Evolutionary conservation across 2,329 filamentous ascomycete species (phyloP), one percentile per base, ranked within the genome.

Genomic region (Tolypocladium capitatum): DNA sequence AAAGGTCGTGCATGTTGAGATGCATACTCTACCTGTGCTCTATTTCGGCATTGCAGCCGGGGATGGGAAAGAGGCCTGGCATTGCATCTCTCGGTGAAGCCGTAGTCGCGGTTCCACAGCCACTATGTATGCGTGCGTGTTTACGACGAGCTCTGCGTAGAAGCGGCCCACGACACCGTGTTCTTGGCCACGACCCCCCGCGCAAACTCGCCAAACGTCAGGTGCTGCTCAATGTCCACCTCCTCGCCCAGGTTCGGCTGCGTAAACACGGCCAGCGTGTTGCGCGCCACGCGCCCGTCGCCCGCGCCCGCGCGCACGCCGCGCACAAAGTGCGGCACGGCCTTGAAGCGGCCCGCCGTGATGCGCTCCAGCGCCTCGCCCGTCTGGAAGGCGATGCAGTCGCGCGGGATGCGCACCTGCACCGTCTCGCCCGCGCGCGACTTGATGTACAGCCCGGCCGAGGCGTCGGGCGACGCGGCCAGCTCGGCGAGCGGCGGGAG

Each of bases 341-440:
- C 92, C 66, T 84, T 87, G 72, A 98, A 95, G 59, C 79, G 81
- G 10, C 92, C 92, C n/a, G 77, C 72, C 0, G 91, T 97, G 61
- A 98, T 96, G 49, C 87, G 74, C 67, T 97, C 84, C 45, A 98
- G 71, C 1, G 91, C 84, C 68, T 96, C 88, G 2, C 91, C 92
- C 0, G 91, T 98, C 71, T 98, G 91, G 63, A 98, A 98, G 1
- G 87, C 92, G 45, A 98, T 83, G 64, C 88, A 92, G 61, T 94
- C 89, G 38, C 82, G 76, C 1, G 91, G 92, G 54, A 98, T 96
- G 60, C 83, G 81, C 56, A 97, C 88, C 66, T 97, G 92, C n/a
- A 90, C 84, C 1, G 86, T 83, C 50, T 83, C 72, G 2, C 87
- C 89, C 0, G 81, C 79, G 41, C 92, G 83, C 30, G 89, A 91